Evolutionary conservation across 164 flowering plant genomes (phyloP).

Genomic region (Kingdonia uniflora): DNA sequence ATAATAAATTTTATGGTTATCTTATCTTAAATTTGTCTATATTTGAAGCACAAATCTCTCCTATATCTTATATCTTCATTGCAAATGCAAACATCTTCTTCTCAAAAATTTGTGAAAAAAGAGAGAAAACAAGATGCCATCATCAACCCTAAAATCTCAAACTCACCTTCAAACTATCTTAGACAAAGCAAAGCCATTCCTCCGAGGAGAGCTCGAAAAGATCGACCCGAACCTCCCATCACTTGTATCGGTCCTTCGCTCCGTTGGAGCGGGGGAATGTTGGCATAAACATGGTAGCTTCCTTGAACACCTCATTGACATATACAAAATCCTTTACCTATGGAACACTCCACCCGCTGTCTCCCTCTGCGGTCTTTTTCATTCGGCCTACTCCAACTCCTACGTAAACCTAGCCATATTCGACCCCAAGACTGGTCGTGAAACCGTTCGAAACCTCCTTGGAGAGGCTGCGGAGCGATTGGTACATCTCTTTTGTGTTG

Average conservation of each 20-base stretch:
- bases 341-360: slow-evolving; percentile 58
- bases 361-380: slow-evolving; percentile 90
- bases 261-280: slow-evolving; percentile 92
- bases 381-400: slow-evolving; percentile 95
- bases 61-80: no score
- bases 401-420: slow-evolving; percentile 95
- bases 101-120: neutral
- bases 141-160: slow-evolving; percentile 3
- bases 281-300: slow-evolving; percentile 98
- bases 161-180: slow-evolving; percentile 28
- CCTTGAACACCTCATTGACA: slow-evolving; percentile 77
- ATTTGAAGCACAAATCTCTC: no score
- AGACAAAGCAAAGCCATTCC: slow-evolving; percentile 59
- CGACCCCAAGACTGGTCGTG: slow-evolving; percentile 71
- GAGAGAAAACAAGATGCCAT: no score
- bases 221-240: slow-evolving; percentile 55
- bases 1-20: no score
- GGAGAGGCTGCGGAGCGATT: slow-evolving; percentile 72
- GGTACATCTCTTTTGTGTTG: slow-evolving; percentile 76
- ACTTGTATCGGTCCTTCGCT: slow-evolving; percentile 53
- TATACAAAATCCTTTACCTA: slow-evolving; percentile 56
- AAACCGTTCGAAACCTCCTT: slow-evolving; percentile 52
- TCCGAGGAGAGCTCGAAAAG: slow-evolving; percentile 56
- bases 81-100: no score
- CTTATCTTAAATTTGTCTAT: no score